phyloP scores from a whole-genome alignment of 1,139 yeast genomes.

The Meyerozyma guilliermondii region DNA sequence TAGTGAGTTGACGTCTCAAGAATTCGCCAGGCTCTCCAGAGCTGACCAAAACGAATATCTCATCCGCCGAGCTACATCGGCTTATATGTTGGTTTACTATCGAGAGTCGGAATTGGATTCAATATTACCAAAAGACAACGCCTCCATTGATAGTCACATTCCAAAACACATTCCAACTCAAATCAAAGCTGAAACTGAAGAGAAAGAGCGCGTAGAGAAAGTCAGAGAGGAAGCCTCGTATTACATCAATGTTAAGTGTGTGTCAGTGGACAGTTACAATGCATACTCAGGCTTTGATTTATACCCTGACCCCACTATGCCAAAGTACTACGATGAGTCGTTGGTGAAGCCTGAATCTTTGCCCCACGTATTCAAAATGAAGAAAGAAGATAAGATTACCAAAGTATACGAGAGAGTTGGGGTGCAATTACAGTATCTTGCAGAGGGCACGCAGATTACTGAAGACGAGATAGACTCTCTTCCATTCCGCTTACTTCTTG shows the following conservation, averaged over 20 bases:
- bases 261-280: slow-evolving; percentile 47
- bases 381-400: slow-evolving; percentile 51
- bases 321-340: slow-evolving; percentile 42
- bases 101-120: slow-evolving; percentile 56
- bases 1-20: slow-evolving; percentile 46
- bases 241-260: slow-evolving; percentile 57
- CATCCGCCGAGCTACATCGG: slow-evolving; percentile 80
- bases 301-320: slow-evolving; percentile 53
- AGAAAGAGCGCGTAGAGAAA: slow-evolving; percentile 49
- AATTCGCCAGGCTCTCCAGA: slow-evolving; percentile 47
- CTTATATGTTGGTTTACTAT: slow-evolving; percentile 94
- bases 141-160: slow-evolving; percentile 35
- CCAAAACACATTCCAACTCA: slow-evolving; percentile 69
- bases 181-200: slow-evolving; percentile 56
- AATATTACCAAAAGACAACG: slow-evolving; percentile 51
- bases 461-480: slow-evolving; percentile 13
- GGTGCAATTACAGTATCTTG: slow-evolving; percentile 30
- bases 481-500: slow-evolving; percentile 56
- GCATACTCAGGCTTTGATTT: slow-evolving; percentile 73
- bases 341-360: slow-evolving; percentile 43
- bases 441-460: slow-evolving; percentile 7
- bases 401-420: slow-evolving; percentile 51
- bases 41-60: slow-evolving; percentile 60
- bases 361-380: slow-evolving; percentile 49
- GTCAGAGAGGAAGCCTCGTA: slow-evolving; percentile 78